A percentile compares a stretch with the other conserved stretches of the same genome.
These are phyloP conservation scores for Peronospora farinosa DNA, from an alignment of 352 stramenopile species.

Conservation along the genomic window DNA sequence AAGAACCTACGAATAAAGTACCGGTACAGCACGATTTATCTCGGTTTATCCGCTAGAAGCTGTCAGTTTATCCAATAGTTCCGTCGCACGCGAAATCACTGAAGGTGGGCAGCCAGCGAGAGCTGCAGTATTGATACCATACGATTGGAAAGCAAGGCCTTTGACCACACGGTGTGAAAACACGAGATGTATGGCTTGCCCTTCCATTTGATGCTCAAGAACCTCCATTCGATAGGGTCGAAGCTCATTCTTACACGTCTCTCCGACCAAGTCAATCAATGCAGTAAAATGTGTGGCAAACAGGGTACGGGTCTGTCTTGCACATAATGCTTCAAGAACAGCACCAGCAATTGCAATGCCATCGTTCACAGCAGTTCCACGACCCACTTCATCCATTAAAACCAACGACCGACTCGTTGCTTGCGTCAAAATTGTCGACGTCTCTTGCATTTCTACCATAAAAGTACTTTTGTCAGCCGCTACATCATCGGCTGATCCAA, in stretches of 20 bases:
- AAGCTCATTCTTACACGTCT: conserved; percentile 30
- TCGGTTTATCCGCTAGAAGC: no score
- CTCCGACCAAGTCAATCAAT: conserved; percentile 37
- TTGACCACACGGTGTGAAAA: conserved; percentile 75
- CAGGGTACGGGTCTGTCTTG: conserved; percentile 49
- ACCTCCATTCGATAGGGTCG: conserved; percentile 71
- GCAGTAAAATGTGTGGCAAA: conserved; percentile 86
- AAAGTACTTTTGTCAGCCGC: conserved; percentile 80
- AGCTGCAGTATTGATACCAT: conserved; percentile 70
- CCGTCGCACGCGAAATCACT: conserved; percentile 43
- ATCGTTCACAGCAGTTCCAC: conserved; percentile 73
- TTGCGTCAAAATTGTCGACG: conserved; percentile 61
- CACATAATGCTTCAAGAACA: conserved; percentile 63
- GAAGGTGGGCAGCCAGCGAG: conserved; percentile 53
- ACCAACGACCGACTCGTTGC: conserved; percentile 74
- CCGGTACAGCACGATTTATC: not conserved
- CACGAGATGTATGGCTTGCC: conserved; percentile 39
- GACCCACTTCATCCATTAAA: conserved; percentile 85
- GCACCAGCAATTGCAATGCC: conserved; percentile 73
- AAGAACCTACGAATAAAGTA: not conserved
- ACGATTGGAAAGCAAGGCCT: conserved; percentile 64
- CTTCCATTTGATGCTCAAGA: conserved; percentile 28
- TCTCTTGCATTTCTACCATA: conserved; percentile 87
- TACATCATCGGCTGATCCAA: conserved; percentile 78
- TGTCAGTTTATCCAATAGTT: conserved; percentile 34